Evolutionary conservation across 768 basidiomycete species (phyloP), one percentile per base, ranked within the genome.

Genomic region (Lactarius tabidus): DNA sequence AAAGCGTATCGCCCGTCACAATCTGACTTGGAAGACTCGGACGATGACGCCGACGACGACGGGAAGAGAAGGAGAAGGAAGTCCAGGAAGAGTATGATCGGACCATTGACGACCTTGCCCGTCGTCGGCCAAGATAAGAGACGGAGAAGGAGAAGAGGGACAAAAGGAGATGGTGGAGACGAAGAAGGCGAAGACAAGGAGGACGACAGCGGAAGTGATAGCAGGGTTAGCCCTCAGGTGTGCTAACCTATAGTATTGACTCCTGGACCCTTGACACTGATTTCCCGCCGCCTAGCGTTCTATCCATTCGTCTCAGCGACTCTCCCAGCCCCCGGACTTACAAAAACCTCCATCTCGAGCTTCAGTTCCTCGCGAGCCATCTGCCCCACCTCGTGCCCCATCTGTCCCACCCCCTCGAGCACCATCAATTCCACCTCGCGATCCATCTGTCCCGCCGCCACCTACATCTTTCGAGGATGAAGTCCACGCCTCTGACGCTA

Each of bases 1-100:
- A 90, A 89, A 73, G 91, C 91, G 0, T 94, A 93, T 71, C 82
- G 82, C 60, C 91, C 91, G 23, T 75, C 84, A 1, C 73, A 74
- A 62, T 88, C 86, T 9, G 89, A 89, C 68, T 69, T 84, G 38
- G 90, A 91, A 45, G 80, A 77, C 45, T 82, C 83, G 9, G 85
- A 86, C 8, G 87, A 85, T 38, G 85, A 87, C 57, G 77, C 77
- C 57, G 79, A 78, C 1, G 83, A 84, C 57, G 79, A 82, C 29
- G 84, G 80, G 35, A 79, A 77, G 59, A 85, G 80, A 64, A 80
- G 79, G 70, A 81, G 81, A 73, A 79, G 76, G 70, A 85, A 79
- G 77, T 76, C 75, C 62, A 77, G 72, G 68, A 84, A 83, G 59
- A 73, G 78, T 26, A 74, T 77, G 9, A 84, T 82, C 9, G 87